phyloP scores from a whole-genome alignment of 2,329 filamentous ascomycete species.

The Pezicula neosporulosa region DNA sequence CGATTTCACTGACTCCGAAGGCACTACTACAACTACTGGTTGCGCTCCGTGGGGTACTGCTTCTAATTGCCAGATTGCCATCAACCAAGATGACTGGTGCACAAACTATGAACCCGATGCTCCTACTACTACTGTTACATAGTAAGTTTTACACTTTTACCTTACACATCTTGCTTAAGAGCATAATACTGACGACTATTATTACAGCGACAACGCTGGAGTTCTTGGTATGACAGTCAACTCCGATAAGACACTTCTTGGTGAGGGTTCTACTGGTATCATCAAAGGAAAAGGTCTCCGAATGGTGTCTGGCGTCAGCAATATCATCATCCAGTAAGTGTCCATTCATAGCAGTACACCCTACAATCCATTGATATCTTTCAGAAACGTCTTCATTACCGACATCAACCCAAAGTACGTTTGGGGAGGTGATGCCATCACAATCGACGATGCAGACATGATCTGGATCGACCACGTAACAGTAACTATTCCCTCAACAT shows the following conservation, averaged over 20 bases:
- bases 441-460: slow-evolving; percentile 41
- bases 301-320: slow-evolving; percentile 16
- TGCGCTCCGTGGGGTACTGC: slow-evolving; percentile 31
- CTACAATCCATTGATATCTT: not conserved
- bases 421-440: slow-evolving; percentile 58
- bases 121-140: slow-evolving; percentile 4
- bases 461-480: slow-evolving; percentile 27
- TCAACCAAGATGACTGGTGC: slow-evolving; percentile 43
- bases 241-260: slow-evolving; percentile 24
- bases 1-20: slow-evolving; percentile 48
- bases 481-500: slow-evolving; percentile 6
- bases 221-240: slow-evolving; percentile 14
- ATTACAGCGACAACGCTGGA: slow-evolving; percentile 34
- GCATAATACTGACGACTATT: slow-evolving; percentile 41
- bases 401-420: slow-evolving; percentile 54
- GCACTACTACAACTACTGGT: slow-evolving; percentile 10
- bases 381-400: slow-evolving; percentile 47
- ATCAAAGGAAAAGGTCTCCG: slow-evolving; percentile 24
- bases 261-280: slow-evolving; percentile 20
- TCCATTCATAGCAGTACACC: not conserved
- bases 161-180: not conserved
- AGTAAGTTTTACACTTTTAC: slow-evolving; percentile 39
- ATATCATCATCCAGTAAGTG: slow-evolving; percentile 17
- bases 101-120: slow-evolving; percentile 32
- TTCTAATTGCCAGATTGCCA: slow-evolving; percentile 43